A percentile compares a stretch with the other conserved stretches of the same genome.
Evolutionary conservation across 352 stramenopile genomes (phyloP).

Genomic region (Stramenopiles sp.): DNA sequence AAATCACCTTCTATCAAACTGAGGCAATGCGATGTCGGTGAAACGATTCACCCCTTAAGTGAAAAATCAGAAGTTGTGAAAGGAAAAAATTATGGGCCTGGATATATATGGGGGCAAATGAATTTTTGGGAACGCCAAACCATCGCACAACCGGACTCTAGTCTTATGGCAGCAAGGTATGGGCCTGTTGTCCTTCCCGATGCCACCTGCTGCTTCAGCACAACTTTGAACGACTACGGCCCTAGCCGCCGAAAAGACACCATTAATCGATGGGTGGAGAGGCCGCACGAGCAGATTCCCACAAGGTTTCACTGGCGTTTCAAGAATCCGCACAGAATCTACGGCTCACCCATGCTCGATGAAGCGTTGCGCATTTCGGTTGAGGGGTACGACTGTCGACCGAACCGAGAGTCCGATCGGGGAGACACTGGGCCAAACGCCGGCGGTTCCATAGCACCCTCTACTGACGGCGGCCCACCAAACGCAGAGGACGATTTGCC

Average conservation of each 20-base stretch:
- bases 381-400: not conserved
- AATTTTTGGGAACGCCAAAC: conserved; percentile 26
- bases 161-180: conserved; percentile 19
- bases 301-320: conserved; percentile 21
- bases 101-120: conserved; percentile 26
- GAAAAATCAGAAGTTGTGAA: not conserved
- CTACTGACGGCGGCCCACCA: not conserved
- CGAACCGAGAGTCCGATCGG: not conserved
- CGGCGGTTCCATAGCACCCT: not conserved
- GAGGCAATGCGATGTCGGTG: not conserved
- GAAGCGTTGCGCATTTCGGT: conserved; percentile 13
- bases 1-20: not conserved
- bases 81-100: conserved; percentile 22
- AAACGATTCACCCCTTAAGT: not conserved
- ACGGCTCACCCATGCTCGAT: conserved; percentile 21
- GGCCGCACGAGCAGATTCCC: conserved; percentile 17
- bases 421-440: not conserved
- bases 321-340: conserved; percentile 22
- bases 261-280: conserved; percentile 17
- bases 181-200: conserved; percentile 24
- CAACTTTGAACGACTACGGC: conserved; percentile 13
- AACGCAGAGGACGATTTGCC: not conserved
- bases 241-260: conserved; percentile 16
- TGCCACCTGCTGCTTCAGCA: conserved; percentile 21
- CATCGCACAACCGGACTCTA: conserved; percentile 18